Evolutionary conservation across 1,284 basidiomycete species (phyloP).

Genomic region (Sphagnurus paluster): DNA sequence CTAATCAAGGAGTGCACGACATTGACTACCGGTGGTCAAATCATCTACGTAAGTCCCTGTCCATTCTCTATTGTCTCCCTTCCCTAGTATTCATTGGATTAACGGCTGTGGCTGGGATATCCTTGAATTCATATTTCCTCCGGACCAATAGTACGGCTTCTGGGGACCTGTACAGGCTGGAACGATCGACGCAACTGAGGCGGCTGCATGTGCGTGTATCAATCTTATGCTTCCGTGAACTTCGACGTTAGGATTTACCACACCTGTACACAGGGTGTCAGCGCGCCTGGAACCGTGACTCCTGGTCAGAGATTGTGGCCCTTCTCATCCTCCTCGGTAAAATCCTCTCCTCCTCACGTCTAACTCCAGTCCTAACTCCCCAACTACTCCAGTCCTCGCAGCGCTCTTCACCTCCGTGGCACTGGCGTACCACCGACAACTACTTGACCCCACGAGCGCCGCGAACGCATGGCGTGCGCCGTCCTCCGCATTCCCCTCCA

Average conservation of each 20-base stretch:
- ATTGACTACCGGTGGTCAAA: constrained; percentile 33
- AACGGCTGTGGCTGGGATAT: no score
- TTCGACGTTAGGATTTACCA: neutral
- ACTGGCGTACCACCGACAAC: constrained; percentile 72
- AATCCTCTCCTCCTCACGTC: constrained; percentile 20
- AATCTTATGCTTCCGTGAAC: neutral
- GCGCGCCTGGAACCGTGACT: constrained; percentile 55
- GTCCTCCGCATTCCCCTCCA: constrained; percentile 26
- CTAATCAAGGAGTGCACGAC: constrained; percentile 53
- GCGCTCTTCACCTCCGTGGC: constrained; percentile 62
- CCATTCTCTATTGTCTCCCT: neutral
- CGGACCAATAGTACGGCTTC: constrained; percentile 44
- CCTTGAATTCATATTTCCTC: constrained; percentile 6
- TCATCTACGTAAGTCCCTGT: constrained; percentile 37
- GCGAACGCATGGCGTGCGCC: constrained; percentile 35
- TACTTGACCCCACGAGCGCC: constrained; percentile 58
- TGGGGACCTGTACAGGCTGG: constrained; percentile 46
- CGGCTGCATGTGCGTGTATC: constrained; percentile 49
- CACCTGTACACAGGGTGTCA: constrained; percentile 48
- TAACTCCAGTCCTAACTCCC: constrained; percentile 14
- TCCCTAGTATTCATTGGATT: neutral
- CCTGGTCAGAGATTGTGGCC: constrained; percentile 63
- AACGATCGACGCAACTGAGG: constrained; percentile 37
- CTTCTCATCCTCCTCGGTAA: constrained; percentile 51
- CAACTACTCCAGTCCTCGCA: constrained; percentile 43